Conservation (phyloP, 2,329 filamentous ascomycete species). For the Penicillium sp. region DNA sequence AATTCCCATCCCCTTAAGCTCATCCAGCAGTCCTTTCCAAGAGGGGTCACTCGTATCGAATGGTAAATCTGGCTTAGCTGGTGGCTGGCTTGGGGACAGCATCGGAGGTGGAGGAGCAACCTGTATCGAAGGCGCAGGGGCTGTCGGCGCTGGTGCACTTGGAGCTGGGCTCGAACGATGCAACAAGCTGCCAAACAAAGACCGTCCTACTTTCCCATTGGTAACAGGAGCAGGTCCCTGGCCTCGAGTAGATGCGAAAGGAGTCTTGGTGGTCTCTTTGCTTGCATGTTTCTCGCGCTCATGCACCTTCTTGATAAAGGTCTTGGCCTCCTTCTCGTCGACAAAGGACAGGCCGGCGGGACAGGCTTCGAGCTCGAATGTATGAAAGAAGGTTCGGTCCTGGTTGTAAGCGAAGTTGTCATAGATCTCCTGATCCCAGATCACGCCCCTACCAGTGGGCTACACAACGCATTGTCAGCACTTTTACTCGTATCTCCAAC, state of each 20-base stretch:
- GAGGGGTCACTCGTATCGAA: conserved; percentile 64
- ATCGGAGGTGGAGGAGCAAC: conserved; percentile 36
- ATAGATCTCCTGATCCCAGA: conserved; percentile 98
- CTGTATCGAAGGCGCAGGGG: conserved; percentile 31
- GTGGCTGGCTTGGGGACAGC: conserved; percentile 25
- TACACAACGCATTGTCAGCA: conserved; percentile 37
- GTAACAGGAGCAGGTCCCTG: conserved; percentile 46
- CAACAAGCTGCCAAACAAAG: conserved; percentile 53
- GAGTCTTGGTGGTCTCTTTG: conserved; percentile 77
- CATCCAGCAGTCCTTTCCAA: conserved; percentile 61
- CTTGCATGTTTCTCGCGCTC: conserved; percentile 94
- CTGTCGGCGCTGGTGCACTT: conserved; percentile 27
- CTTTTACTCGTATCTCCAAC: background rate
- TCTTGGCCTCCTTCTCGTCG: conserved; percentile 96
- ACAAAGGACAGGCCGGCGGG: conserved; percentile 86
- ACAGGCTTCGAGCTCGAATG: conserved; percentile 92
- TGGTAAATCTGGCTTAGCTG: conserved; percentile 41
- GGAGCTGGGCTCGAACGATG: conserved; percentile 51
- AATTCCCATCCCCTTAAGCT: conserved; percentile 64
- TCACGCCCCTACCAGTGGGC: conserved; percentile 76
- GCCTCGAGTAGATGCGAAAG: conserved; percentile 61
- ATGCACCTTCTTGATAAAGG: conserved; percentile 96
- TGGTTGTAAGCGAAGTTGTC: conserved; percentile 94
- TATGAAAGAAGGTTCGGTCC: conserved; percentile 95
- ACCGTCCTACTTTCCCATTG: conserved; percentile 51